Base-by-base conservation (phyloP, 164 flowering plant species). In the Paratinospora sagittata region DNA sequence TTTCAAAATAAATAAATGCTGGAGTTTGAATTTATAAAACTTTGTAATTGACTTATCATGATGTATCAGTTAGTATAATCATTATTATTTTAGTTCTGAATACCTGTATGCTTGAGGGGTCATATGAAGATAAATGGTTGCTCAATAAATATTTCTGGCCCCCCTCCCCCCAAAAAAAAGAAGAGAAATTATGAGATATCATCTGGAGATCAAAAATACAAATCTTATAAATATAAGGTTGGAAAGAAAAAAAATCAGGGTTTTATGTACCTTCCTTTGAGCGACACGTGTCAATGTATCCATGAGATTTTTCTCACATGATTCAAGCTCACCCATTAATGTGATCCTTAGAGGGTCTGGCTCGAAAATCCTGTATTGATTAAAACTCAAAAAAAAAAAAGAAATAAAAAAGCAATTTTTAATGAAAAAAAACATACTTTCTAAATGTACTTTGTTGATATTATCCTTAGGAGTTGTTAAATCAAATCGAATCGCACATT, bases 81-180 rank as follows among this genome's bases (percentile, higher is more conserved):
- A 7, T 9, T 36, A 1, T 49, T 45, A 5, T 27, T 43, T 34
- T 52, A 17, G n/a, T 67, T 3, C 21, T 12, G 2, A 27, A 34
- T 78, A 85, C 88, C 84, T 82, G 85, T 21, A 83, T 37, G 66
- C 52, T 72, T 24, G 88, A 75, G 19, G 86, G 78, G 60, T 83
- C 85, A 55, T 81, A 85, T 17, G 78, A 62, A 8, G 79, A 65
- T 60, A 79, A 65, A 63, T 83, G 84, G 61, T 79, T 81, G 36
- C 78, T 73, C 73, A 81, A 8, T 26, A 85, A 67, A 47, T 75
- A 69, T 70, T 82, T 82, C 88, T 85, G 83, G n/a, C n/a, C n/a
- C n/a, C n/a, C n/a, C n/a, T n/a, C 76, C 34, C 34, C 3, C 34
- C 34, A 75, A 78, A 27, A 3, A 63, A 66, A n/a, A 63, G 27